A percentile compares a stretch with the other conserved stretches of the same genome.
These are phyloP conservation scores for Blastomyces emzantsi DNA, from an alignment of 2,329 filamentous ascomycete genomes.

Conservation along the genomic window DNA sequence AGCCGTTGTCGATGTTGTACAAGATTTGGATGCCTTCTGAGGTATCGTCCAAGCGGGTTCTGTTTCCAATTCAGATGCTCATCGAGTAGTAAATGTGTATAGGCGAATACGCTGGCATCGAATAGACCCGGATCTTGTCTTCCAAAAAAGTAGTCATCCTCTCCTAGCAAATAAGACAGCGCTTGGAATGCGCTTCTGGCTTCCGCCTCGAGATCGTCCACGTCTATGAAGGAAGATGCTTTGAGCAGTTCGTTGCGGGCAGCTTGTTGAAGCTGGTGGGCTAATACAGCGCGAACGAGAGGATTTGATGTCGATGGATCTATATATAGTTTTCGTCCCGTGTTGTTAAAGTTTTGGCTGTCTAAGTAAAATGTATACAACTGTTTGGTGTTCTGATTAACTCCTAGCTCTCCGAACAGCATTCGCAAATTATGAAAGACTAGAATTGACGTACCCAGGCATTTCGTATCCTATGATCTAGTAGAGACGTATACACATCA, in stretches of 20 bases:
- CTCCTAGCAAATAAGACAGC: slow-evolving; percentile 50
- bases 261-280: slow-evolving; percentile 59
- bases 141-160: slow-evolving; percentile 54
- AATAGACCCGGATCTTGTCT: slow-evolving; percentile 57
- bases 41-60: slow-evolving; percentile 47
- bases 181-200: slow-evolving; percentile 55
- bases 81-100: slow-evolving; percentile 71
- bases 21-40: slow-evolving; percentile 53
- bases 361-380: slow-evolving; percentile 76
- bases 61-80: slow-evolving; percentile 56
- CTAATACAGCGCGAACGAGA: slow-evolving; percentile 55
- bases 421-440: background rate
- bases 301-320: slow-evolving; percentile 49
- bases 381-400: slow-evolving; percentile 30
- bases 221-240: slow-evolving; percentile 45
- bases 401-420: slow-evolving; percentile 5
- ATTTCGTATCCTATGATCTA: slow-evolving; percentile 68
- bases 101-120: slow-evolving; percentile 84
- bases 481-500: slow-evolving; percentile 59
- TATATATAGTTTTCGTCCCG: slow-evolving; percentile 67
- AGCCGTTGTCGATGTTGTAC: slow-evolving; percentile 56
- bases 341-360: slow-evolving; percentile 51
- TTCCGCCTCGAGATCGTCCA: slow-evolving; percentile 49
- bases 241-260: slow-evolving; percentile 67
- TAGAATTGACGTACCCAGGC: slow-evolving; percentile 58